Evolutionary conservation across 208 protist species (phyloP), one percentile per base, ranked within the genome.

Genomic region (Leptomonas seymouri): DNA sequence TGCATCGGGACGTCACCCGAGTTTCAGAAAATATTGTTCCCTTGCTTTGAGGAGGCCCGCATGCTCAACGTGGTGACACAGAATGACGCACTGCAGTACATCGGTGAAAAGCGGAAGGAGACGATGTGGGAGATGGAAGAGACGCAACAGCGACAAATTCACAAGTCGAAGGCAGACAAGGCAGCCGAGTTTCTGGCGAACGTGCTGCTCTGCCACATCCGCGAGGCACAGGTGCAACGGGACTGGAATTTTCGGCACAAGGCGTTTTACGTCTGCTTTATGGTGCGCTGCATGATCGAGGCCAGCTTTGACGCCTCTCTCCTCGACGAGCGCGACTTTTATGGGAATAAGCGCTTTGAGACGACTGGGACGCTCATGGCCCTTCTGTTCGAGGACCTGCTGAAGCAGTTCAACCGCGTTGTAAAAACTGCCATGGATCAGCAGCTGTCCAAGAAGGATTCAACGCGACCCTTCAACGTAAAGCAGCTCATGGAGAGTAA

Each of bases 331-430:
- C 95, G 97, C 46, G 99, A 99, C 78, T 99, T 99, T 83, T 99
- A 99, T 83, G 99, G 99, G 53, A 99, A 99, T 85, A 99, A 99
- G 80, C 87, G 98, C 20, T 94, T 99, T 25, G 95, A 99, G 74
- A 93, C 97, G 28, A 98, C 98, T 0, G 99, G 99, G 11, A 94
- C 97, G 50, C 86, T 99, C n/a, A 90, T 99, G 71, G 93, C 94
- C 8, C 84, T 99, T 1, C 82, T 99, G 15, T 99, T 99, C 78
- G 97, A 99, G 68, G 97, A 99, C 76, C 76, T 99, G 9, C 98
- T 99, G 66, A 99, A 99, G 75, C 90, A 93, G 67, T 99, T 99
- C 83, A 99, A 99, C 84, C 76, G 87, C 36, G 94, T 99, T 20
- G 87, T 99, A 36, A 97, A 98, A 70, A 97, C 87, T 1, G 84